Evolutionary conservation across 2,329 filamentous ascomycete species (phyloP).

Genomic region (Beauveria sp.): DNA sequence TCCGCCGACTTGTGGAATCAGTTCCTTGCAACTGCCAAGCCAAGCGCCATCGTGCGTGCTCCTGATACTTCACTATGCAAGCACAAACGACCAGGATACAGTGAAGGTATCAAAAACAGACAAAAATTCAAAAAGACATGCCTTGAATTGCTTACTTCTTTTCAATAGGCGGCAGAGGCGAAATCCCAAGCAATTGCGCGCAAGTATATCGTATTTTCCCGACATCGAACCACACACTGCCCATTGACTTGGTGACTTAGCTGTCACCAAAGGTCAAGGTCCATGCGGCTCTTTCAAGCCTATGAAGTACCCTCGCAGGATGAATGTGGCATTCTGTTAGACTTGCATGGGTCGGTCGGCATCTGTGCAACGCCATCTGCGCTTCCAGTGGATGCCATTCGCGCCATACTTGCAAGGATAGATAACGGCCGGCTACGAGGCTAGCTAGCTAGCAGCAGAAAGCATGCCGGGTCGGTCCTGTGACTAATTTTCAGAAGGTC

Average conservation of each 20-base stretch:
- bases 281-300: neutral
- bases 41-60: too few relatives aligned
- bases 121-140: neutral
- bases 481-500: neutral
- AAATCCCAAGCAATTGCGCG: neutral
- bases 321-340: neutral
- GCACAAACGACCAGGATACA: neutral
- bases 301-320: neutral
- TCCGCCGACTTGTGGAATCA: too few relatives aligned
- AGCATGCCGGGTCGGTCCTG: neutral
- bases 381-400: neutral
- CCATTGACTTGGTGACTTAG: neutral
- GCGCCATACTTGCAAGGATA: conserved; percentile 4
- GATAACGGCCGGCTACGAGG: neutral
- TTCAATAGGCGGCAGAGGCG: neutral
- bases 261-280: neutral
- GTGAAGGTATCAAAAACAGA: neutral
- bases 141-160: neutral
- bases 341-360: neutral
- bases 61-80: too few relatives aligned
- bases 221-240: neutral
- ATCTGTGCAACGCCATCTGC: conserved; percentile 3
- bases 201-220: neutral
- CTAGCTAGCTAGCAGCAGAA: neutral
- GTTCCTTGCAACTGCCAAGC: too few relatives aligned